phyloP scores from a whole-genome alignment of 2,329 filamentous ascomycete species.

The Emergomyces pasteurianus region DNA sequence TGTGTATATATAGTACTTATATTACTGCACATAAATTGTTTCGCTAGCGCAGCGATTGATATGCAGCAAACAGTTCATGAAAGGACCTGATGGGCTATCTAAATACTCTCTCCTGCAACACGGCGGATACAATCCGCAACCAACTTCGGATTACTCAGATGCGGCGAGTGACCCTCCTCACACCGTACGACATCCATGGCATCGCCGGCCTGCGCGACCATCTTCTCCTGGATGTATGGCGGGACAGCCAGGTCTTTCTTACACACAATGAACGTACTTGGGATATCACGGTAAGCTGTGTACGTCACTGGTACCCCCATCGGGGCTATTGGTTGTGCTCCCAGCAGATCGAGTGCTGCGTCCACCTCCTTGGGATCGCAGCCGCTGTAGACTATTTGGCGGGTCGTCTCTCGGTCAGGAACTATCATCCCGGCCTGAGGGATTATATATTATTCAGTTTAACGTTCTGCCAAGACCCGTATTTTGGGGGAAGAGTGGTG shows the following conservation, averaged over 20 bases:
- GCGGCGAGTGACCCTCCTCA: conserved; percentile 20
- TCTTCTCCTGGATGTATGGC: conserved; percentile 14
- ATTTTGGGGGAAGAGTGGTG: background rate
- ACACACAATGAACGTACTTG: conserved; percentile 20
- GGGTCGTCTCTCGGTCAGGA: background rate
- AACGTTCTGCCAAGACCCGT: background rate
- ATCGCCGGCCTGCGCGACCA: conserved; percentile 17
- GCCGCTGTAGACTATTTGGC: conserved; percentile 12
- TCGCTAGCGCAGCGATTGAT: background rate
- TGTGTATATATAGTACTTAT: too few species aligned
- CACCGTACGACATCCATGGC: conserved; percentile 18
- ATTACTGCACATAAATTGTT: background rate
- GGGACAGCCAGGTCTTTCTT: conserved; percentile 18
- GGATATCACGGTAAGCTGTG: conserved; percentile 18
- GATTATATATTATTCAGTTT: background rate
- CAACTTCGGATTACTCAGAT: conserved; percentile 18
- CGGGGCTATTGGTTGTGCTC: conserved; percentile 15
- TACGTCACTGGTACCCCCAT: conserved; percentile 18
- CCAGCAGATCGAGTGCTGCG: conserved; percentile 15
- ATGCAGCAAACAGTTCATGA: background rate
- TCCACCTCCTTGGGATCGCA: conserved; percentile 16
- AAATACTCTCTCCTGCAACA: conserved; percentile 14
- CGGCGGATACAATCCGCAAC: conserved; percentile 16
- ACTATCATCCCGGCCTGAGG: background rate
- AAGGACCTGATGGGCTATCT: background rate